Conservation (phyloP, 2,329 filamentous ascomycete genomes). For the Neopestalotiopsis sp. region DNA sequence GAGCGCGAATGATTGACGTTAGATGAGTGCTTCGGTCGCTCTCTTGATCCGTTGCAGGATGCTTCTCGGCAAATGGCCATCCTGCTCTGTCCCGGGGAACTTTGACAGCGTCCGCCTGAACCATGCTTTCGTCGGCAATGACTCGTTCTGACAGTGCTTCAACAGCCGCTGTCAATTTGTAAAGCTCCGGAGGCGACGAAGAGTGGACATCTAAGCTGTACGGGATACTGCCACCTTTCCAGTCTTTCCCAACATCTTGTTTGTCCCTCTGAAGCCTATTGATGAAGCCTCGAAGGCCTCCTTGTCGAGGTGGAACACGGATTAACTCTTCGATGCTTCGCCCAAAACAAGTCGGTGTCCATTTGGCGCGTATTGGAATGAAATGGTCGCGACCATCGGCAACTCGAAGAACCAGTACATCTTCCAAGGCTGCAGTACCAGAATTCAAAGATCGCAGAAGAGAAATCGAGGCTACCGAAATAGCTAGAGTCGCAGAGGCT, state of each 20-base stretch:
- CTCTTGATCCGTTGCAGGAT: not conserved
- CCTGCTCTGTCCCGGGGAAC: conserved; percentile 58
- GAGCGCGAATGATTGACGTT: conserved; percentile 61
- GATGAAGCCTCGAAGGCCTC: conserved; percentile 69
- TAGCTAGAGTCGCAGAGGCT: conserved; percentile 70
- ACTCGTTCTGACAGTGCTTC: conserved; percentile 62
- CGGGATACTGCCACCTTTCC: conserved; percentile 51
- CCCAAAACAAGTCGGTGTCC: conserved; percentile 83
- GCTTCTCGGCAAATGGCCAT: conserved; percentile 60
- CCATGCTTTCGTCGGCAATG: conserved; percentile 66
- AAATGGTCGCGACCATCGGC: conserved; percentile 89
- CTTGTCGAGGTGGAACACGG: conserved; percentile 72
- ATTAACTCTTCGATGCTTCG: conserved; percentile 89
- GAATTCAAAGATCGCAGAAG: conserved; percentile 76
- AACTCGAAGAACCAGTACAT: conserved; percentile 87
- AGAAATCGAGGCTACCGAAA: conserved; percentile 67
- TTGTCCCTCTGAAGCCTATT: conserved; percentile 35
- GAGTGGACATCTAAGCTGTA: conserved; percentile 68
- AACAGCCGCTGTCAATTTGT: conserved; percentile 84
- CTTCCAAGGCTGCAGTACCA: conserved; percentile 70
- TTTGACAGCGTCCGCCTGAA: conserved; percentile 53
- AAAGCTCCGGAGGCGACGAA: conserved; percentile 87
- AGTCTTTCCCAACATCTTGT: conserved; percentile 24
- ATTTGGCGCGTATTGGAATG: conserved; percentile 77
- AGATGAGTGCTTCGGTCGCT: conserved; percentile 34